Evolutionary conservation across 345 rosid species (phyloP), one percentile per base, ranked within the genome.

Genomic region (Rhodomyrtus tomentosa): DNA sequence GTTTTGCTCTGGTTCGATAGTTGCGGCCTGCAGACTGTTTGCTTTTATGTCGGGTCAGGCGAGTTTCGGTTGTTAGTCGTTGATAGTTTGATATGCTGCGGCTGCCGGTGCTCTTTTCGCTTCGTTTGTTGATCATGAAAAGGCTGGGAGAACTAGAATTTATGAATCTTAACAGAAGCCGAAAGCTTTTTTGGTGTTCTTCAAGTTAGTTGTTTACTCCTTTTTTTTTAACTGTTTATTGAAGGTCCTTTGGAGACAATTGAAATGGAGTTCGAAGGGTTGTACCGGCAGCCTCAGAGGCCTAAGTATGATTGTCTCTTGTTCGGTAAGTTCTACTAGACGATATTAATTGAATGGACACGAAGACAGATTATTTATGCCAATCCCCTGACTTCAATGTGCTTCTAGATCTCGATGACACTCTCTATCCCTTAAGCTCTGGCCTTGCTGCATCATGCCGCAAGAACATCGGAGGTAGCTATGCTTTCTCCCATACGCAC

Each of bases 361-460:
- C 14, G 45, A 18, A 38, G 14, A 20, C 52, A 6, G 38, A 81
- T 29, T 29, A 20, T 18, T 81, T 53, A 81, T 42, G 82, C 86
- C 86, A 42, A 40, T 84, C 45, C 45, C 79, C 83, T 83, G 14
- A 15, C 82, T 25, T 62, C 22, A 27, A 45, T 45, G 55, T 51
- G 81, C 38, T 84, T 86, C 50, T 88, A 96, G 99, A 96, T 92
- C 90, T 96, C 83, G 99, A 96, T 85, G 99, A 96, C 85, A 96
- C 98, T 73, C 99, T 96, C 84, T 96, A 96, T 82, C 95, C 99
- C 52, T 82, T 91, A 5, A 93, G 95, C 87, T 83, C 93, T 79
- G 98, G 99, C 72, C 54, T 96, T 74, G 90, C 97, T 4, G 81
- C 85, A 76, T 91, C 86, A 85, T 91, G 94, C 88, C 90, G 93